A percentile compares a stretch with the other conserved stretches of the same genome.
Conservation (phyloP, 257 asterid genomes). For the Jacaranda copaia region DNA sequence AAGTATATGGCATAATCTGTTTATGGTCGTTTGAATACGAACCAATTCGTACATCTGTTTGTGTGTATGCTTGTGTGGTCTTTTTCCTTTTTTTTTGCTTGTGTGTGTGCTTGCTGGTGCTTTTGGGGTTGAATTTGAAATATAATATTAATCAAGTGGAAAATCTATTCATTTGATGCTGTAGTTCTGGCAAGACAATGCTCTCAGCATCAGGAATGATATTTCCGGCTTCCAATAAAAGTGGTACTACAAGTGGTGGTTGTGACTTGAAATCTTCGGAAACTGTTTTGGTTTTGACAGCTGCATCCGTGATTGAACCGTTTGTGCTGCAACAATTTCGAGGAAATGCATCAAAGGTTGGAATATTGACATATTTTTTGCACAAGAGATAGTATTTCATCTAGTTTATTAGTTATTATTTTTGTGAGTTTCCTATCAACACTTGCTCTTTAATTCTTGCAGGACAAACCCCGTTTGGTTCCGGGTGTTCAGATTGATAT, state of each 20-base stretch:
- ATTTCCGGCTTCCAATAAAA: constrained; percentile 57
- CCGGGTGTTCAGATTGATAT: constrained; percentile 80
- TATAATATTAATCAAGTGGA: constrained; percentile 9
- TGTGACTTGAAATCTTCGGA: constrained; percentile 38
- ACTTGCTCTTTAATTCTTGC: constrained; percentile 40
- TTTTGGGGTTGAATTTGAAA: constrained; percentile 2
- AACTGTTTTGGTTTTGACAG: constrained; percentile 67
- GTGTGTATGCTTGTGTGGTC: neutral
- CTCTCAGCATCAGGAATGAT: constrained; percentile 95
- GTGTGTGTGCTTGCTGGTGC: neutral
- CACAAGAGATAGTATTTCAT: constrained; percentile 7
- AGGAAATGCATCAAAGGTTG: constrained; percentile 59
- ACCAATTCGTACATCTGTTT: neutral
- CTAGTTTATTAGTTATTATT: constrained; percentile 23
- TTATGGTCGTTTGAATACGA: constrained; percentile 16
- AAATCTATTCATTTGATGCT: constrained; percentile 21
- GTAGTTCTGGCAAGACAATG: constrained; percentile 89
- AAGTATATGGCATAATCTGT: neutral
- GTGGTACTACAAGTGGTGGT: constrained; percentile 39
- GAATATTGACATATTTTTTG: constrained; percentile 22
- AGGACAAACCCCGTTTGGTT: constrained; percentile 72
- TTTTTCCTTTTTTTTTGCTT: neutral
- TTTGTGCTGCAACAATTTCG: constrained; percentile 58
- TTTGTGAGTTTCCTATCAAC: neutral
- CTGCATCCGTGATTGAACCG: constrained; percentile 91